Conservation (phyloP, 2,329 filamentous ascomycete species). For the Aspergillus texensis region DNA sequence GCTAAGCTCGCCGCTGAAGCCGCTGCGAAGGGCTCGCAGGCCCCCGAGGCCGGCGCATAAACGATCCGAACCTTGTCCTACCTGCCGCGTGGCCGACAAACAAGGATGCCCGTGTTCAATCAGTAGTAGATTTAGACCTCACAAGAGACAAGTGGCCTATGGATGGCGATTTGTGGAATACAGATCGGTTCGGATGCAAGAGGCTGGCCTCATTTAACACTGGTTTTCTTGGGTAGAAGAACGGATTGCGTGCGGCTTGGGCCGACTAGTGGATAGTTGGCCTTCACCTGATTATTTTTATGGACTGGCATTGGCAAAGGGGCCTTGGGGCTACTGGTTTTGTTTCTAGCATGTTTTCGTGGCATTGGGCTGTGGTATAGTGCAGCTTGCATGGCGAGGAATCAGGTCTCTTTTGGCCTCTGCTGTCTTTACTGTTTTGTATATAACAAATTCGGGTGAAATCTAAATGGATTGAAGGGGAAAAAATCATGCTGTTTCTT, state of each 20-base stretch:
- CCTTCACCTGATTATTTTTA: not conserved
- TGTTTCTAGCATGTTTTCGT: not conserved
- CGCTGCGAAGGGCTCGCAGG: conserved; percentile 32
- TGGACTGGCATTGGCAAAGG: not conserved
- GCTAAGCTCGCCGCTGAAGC: conserved; percentile 40
- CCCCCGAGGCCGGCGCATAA: conserved; percentile 34
- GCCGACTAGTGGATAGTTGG: not conserved
- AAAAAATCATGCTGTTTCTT: not conserved
- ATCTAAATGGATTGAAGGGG: not conserved
- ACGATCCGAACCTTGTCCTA: conserved; percentile 8
- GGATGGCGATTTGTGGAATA: not conserved
- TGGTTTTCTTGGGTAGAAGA: not conserved
- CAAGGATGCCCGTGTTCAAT: not conserved
- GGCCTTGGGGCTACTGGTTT: not conserved
- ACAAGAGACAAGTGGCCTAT: not conserved
- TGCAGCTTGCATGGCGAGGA: conserved; percentile 2
- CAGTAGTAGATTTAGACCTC: conserved; percentile 3
- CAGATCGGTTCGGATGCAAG: not conserved
- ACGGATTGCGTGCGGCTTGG: not conserved
- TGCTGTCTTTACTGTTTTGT: conserved; percentile 3
- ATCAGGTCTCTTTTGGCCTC: not conserved
- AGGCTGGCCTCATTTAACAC: not conserved
- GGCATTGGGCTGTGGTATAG: not conserved
- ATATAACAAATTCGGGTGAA: not conserved
- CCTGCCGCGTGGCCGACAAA: conserved; percentile 11